Conservation (phyloP, 352 stramenopile species). For the Phytopythium aichiense region DNA sequence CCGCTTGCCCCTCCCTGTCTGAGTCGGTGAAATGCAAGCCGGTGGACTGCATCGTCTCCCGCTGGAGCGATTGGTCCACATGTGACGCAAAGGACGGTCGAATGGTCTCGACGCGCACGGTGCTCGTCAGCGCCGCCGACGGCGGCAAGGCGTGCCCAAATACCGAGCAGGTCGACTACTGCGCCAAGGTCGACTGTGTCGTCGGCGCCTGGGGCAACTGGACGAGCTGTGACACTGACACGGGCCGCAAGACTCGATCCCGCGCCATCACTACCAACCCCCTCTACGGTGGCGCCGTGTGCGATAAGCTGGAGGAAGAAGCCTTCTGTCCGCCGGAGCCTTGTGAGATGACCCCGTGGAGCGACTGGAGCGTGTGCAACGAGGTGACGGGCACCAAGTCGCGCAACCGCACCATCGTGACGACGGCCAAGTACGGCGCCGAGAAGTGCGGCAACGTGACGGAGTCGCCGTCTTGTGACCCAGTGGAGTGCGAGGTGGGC, state of each 20-base stretch:
- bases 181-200: conserved; percentile 38
- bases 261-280: conserved; percentile 19
- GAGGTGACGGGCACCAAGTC: conserved; percentile 24
- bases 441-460: conserved; percentile 17
- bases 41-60: conserved; percentile 44
- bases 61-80: conserved; percentile 30
- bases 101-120: conserved; percentile 31
- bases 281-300: conserved; percentile 27
- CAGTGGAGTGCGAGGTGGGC: conserved; percentile 30
- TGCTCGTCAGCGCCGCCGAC: conserved; percentile 29
- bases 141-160: conserved; percentile 33
- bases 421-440: conserved; percentile 22
- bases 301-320: conserved; percentile 22
- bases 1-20: conserved; percentile 20
- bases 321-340: conserved; percentile 30
- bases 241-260: conserved; percentile 28
- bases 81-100: conserved; percentile 31
- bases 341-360: conserved; percentile 37
- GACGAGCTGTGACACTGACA: conserved; percentile 30
- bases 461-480: conserved; percentile 22
- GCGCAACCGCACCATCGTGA: conserved; percentile 18
- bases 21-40: conserved; percentile 53
- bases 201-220: conserved; percentile 31
- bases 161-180: conserved; percentile 32
- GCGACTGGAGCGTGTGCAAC: conserved; percentile 36